Percentiles rank a stretch among this genome's conserved stretches.
Conservation (phyloP, 2,329 filamentous ascomycete genomes). For the Pseudocercospora crystallina region DNA sequence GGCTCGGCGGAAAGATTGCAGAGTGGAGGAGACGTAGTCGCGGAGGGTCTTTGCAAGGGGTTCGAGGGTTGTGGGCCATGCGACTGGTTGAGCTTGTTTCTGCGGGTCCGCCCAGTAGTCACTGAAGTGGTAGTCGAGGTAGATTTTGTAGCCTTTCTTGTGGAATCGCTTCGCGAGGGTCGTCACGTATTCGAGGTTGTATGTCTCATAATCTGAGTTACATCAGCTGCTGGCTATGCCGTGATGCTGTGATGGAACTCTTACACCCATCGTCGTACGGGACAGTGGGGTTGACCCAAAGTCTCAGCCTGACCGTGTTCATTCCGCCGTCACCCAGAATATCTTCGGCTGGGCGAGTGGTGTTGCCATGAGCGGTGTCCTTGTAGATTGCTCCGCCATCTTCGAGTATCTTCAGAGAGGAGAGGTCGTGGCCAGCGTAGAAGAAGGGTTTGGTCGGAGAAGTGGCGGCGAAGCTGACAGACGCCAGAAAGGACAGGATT, state of each 20-base stretch:
- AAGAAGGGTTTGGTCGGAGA: conserved; percentile 23
- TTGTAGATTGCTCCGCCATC: conserved; percentile 39
- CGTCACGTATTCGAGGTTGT: conserved; percentile 36
- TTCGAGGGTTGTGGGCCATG: conserved; percentile 37
- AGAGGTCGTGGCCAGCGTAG: conserved; percentile 43
- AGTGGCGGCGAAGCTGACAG: neutral
- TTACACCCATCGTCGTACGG: conserved; percentile 29
- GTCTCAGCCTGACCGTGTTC: conserved; percentile 35
- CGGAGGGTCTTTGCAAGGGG: conserved; percentile 34
- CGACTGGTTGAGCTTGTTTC: conserved; percentile 36
- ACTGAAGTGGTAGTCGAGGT: conserved; percentile 37
- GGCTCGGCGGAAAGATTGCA: conserved; percentile 42
- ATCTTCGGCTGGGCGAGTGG: conserved; percentile 37
- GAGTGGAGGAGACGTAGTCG: conserved; percentile 36
- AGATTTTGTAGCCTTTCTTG: conserved; percentile 39
- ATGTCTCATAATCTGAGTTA: conserved; percentile 25
- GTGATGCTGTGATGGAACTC: neutral
- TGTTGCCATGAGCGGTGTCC: conserved; percentile 39
- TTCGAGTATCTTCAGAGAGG: conserved; percentile 39
- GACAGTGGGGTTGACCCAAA: conserved; percentile 34
- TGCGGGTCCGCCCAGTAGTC: conserved; percentile 41
- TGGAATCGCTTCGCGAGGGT: conserved; percentile 37
- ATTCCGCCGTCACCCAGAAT: conserved; percentile 39
- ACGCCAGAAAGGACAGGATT: neutral
- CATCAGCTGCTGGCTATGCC: neutral